Evolutionary conservation across 345 rosid genomes (phyloP).

Genomic region (rapeseed (Brassica napus)): DNA sequence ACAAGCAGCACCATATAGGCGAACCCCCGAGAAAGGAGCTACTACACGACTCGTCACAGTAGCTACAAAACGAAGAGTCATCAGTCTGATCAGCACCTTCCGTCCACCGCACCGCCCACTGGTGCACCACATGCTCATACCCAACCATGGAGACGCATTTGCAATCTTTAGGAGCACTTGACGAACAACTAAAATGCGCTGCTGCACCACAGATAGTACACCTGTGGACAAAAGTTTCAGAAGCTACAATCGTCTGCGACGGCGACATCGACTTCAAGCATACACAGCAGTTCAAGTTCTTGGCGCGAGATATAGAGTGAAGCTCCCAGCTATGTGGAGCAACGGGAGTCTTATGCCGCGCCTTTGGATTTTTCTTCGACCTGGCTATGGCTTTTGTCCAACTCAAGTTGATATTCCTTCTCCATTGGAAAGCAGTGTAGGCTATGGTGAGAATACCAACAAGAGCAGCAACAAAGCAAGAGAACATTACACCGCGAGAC

Average conservation of each 20-base stretch:
- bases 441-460: conserved; percentile 84
- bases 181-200: conserved; percentile 72
- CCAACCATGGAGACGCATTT: conserved; percentile 85
- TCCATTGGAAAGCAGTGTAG: conserved; percentile 93
- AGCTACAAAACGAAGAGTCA: conserved; percentile 76
- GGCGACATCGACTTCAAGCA: conserved; percentile 78
- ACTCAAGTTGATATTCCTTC: conserved; percentile 86
- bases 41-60: conserved; percentile 88
- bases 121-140: conserved; percentile 76
- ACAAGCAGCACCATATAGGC: conserved; percentile 97
- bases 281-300: conserved; percentile 81
- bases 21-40: conserved; percentile 95
- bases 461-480: conserved; percentile 69
- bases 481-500: conserved; percentile 61
- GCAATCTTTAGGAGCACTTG: conserved; percentile 74
- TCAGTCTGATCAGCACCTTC: conserved; percentile 85
- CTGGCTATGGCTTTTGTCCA: conserved; percentile 95
- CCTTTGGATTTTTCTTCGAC: conserved; percentile 88
- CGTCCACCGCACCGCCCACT: conserved; percentile 95
- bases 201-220: conserved; percentile 83
- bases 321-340: conserved; percentile 76
- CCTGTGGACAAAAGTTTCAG: conserved; percentile 62
- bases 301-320: conserved; percentile 71
- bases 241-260: conserved; percentile 57
- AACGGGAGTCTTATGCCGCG: conserved; percentile 64